Evolutionary conservation across 139 green algal species (phyloP), one percentile per base, ranked within the genome.

Genomic region (Volvox reticuliferus): DNA sequence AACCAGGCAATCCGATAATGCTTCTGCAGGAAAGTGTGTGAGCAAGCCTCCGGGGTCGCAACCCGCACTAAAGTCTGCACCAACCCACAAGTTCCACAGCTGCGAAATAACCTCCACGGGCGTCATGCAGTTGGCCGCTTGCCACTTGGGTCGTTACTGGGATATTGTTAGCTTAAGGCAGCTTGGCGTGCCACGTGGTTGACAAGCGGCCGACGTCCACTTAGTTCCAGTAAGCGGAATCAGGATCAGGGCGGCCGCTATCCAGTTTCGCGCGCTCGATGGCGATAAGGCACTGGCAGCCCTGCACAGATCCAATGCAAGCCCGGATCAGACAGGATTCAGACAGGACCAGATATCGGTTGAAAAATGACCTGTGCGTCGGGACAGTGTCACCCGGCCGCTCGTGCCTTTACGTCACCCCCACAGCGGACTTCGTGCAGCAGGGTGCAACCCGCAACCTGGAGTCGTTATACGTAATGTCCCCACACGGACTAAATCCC

Each of bases 211-310:
- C 12, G 22, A 28, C n/a, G n/a, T n/a, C 73, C 35, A 19, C 78
- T 96, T 86, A 98, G 86, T 99, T 99, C 97, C 97, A 99, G 89
- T 98, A 99, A 1, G 97, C 96, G 14, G 96, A 97, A 79, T 99
- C 97, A 2, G 90, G 93, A 73, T 98, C 96, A 32, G 96, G 97
- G 71, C 93, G 94, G 36, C 95, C 93, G 24, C 93, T 88, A 32
- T 95, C 90, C 80, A 99, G 93, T 95, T 98, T 98, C 50, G 96
- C 96, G 0, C 89, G 91, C 92, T 99, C 97, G 35, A 98, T 98
- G 18, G 97, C 97, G 62, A 99, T 97, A 82, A 99, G 87, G 65
- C 84, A 91, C 87, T 99, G 95, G 94, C 97, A 99, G 50, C 97
- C 97, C 95, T 98, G 92, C 86, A 91, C 0, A 84, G 65, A 28